These are phyloP conservation scores for Hirsutella rhossiliensis DNA, from an alignment of 2,329 filamentous ascomycete genomes.

Conservation along the genomic window DNA sequence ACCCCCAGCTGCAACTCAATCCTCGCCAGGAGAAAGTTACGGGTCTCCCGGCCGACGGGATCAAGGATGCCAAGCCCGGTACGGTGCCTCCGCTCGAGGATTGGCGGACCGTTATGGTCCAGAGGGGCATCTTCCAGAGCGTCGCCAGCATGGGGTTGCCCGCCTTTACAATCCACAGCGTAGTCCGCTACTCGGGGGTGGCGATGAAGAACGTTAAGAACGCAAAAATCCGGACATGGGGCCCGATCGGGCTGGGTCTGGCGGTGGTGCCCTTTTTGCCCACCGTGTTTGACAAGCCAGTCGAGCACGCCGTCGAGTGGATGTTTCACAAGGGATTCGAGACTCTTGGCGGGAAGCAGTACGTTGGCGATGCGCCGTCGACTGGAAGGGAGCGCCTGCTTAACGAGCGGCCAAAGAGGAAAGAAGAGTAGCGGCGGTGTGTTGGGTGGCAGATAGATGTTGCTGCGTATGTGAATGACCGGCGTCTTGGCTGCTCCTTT, in stretches of 20 bases:
- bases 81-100: conserved; percentile 66
- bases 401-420: conserved; percentile 30
- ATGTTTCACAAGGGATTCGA: conserved; percentile 74
- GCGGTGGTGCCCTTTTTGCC: conserved; percentile 74
- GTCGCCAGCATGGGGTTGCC: conserved; percentile 89
- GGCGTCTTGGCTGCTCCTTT: conserved; percentile 5
- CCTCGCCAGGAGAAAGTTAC: conserved; percentile 34
- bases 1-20: conserved; percentile 51
- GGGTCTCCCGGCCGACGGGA: conserved; percentile 26
- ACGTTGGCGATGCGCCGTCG: conserved; percentile 41
- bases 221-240: conserved; percentile 65
- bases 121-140: conserved; percentile 82
- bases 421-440: conserved; percentile 23
- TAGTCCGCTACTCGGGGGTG: conserved; percentile 77
- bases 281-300: conserved; percentile 77
- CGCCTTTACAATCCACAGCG: conserved; percentile 85
- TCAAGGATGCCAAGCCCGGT: conserved; percentile 21
- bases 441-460: not conserved
- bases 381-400: conserved; percentile 36
- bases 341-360: conserved; percentile 50
- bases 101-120: conserved; percentile 80
- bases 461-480: not conserved
- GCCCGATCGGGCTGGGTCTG: conserved; percentile 74
- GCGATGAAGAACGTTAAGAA: conserved; percentile 81
- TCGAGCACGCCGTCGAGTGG: conserved; percentile 87